Evolutionary conservation across 805 yeast species (phyloP).

Genomic region (Ogataea zsoltii): DNA sequence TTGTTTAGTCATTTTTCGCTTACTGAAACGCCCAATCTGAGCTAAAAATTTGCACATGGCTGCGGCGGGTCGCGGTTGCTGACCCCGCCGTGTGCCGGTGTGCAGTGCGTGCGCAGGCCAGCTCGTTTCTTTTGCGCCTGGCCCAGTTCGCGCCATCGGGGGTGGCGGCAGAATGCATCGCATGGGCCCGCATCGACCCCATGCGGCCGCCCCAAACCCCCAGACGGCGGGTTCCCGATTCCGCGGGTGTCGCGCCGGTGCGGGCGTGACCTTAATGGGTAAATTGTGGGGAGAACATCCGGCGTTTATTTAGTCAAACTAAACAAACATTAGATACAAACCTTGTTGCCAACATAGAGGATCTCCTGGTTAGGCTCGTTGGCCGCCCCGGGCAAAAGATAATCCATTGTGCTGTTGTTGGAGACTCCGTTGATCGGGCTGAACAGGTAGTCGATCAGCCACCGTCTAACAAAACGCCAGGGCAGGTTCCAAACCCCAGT

Average conservation of each 20-base stretch:
- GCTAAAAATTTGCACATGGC: not conserved
- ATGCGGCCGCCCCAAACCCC: too few species aligned
- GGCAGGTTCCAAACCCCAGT: conserved; percentile 4
- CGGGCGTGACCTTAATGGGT: not conserved
- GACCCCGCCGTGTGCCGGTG: too few species aligned
- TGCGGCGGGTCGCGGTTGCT: not conserved
- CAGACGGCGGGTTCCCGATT: not conserved
- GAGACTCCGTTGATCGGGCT: conserved; percentile 21
- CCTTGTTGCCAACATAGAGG: conserved; percentile 24
- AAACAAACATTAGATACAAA: conserved; percentile 8
- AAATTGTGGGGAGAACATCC: conserved; percentile 1
- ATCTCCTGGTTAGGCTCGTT: conserved; percentile 21
- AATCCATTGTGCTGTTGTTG: conserved; percentile 21
- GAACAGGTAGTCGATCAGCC: conserved; percentile 18
- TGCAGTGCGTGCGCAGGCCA: too few species aligned
- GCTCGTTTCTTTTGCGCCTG: too few species aligned
- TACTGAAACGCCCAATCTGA: not conserved
- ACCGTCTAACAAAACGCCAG: conserved; percentile 8
- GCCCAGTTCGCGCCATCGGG: too few species aligned
- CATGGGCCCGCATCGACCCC: too few species aligned
- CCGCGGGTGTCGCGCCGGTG: not conserved
- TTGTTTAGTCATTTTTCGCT: too few species aligned
- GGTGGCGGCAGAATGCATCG: too few species aligned
- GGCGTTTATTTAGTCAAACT: not conserved
- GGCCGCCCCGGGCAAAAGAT: conserved; percentile 16